A percentile compares a stretch with the other conserved stretches of the same genome.
Evolutionary conservation across 495 filamentous ascomycete genomes (phyloP).

Genomic region (Penicillium taxi): DNA sequence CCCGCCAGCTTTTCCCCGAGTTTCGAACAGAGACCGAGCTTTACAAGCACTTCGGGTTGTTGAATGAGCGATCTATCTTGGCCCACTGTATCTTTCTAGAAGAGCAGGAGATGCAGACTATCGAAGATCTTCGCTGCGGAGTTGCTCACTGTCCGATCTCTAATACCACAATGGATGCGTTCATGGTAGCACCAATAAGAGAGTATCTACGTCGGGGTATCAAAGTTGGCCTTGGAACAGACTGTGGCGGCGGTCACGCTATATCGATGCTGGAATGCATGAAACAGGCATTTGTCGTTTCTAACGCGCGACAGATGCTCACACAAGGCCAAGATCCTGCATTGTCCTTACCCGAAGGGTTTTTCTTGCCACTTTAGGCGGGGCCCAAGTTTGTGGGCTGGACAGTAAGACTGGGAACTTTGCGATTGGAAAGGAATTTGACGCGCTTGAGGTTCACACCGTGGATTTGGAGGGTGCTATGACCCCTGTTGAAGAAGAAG

Average conservation of each 20-base stretch:
- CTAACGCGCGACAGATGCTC: constrained; percentile 43
- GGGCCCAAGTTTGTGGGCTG: constrained; percentile 53
- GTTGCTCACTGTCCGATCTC: constrained; percentile 57
- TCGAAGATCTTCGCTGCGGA: constrained; percentile 44
- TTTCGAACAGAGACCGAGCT: constrained; percentile 48
- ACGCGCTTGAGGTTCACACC: constrained; percentile 50
- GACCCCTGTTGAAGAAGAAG: constrained; percentile 46
- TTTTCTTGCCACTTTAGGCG: constrained; percentile 58
- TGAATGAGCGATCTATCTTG: constrained; percentile 50
- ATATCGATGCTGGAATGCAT: constrained; percentile 53
- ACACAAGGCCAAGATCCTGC: constrained; percentile 41
- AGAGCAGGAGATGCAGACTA: constrained; percentile 43
- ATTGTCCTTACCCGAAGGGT: constrained; percentile 45
- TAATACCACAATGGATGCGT: constrained; percentile 55
- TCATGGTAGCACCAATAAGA: constrained; percentile 53
- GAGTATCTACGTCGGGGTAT: constrained; percentile 49
- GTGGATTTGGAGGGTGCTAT: constrained; percentile 35
- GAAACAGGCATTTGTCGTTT: constrained; percentile 54
- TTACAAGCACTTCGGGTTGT: constrained; percentile 45
- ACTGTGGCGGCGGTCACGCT: constrained; percentile 58
- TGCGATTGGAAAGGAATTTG: constrained; percentile 54
- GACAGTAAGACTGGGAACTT: constrained; percentile 50
- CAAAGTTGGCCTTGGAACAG: constrained; percentile 60
- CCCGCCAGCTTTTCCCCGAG: constrained; percentile 43
- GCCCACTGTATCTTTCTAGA: constrained; percentile 55